Base-by-base conservation (phyloP, 169 alveolate species). In the Theileria annulata region DNA sequence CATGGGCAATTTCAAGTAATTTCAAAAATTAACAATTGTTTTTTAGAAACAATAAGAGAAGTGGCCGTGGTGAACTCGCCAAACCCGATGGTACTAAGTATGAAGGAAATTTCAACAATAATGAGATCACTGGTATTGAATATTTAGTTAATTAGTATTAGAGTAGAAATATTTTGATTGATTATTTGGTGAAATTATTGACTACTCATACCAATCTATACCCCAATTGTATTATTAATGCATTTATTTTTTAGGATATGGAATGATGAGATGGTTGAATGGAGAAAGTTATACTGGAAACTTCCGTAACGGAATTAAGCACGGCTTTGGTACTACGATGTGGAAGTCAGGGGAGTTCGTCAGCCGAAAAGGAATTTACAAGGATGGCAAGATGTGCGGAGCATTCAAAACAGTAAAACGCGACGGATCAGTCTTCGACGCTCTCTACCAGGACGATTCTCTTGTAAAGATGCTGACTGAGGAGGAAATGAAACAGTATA, bases 1-100 rank as follows among this genome's bases (percentile, higher is more conserved):
- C 62, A 88, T 86, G 75, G 94, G 92, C 21, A 77, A 27, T 58
- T 83, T 83, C 56, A 74, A 66, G 79, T 72, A 72, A 8, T 19
- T 69, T 17, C 42, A 69, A 69, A 5, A 2, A 25, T n/a, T 49
- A 15, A 31, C 23, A 33, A 15, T 33, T 1, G n/a, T 15, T 25
- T 23, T 25, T 58, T n/a, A 75, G 83, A 19, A 51, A 77, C 56
- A 70, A 77, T 67, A 83, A 62, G 71, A 54, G 90, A 33, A 66
- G 37, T 15, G 90, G 90, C 77, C 31, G 21, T 25, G 90, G 90
- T 6, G 90, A 83, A 35, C 35, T 83, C 60, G 70, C 59, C 60
- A 35, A 49, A 77, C 51, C 75, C 33, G 71, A 83, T 62, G 86
- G 86, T 19, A 72, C 77, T 6, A 23, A 73, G n/a, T 83, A 83